Conservation (phyloP, 345 rosid genomes). For the Linum lewisii region DNA sequence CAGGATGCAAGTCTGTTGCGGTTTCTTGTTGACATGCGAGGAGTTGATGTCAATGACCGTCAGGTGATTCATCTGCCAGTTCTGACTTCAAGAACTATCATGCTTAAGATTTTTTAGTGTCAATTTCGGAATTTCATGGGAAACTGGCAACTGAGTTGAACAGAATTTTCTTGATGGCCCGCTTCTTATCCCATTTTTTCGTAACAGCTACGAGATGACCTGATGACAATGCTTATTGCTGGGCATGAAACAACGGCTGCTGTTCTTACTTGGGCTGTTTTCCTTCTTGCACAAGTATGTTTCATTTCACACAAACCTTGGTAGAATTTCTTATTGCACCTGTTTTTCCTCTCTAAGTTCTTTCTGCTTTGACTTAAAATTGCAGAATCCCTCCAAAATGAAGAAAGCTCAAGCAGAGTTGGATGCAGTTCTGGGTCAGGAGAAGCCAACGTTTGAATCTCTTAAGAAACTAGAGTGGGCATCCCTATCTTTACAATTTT, state of each 20-base stretch:
- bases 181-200: conserved; percentile 8
- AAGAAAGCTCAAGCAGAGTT: conserved; percentile 84
- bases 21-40: conserved; percentile 90
- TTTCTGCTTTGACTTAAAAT: conserved; percentile 4
- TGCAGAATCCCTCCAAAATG: conserved; percentile 68
- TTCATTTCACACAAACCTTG: conserved; percentile 7
- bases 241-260: conserved; percentile 98
- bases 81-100: background rate
- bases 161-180: background rate
- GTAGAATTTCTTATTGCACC: no score
- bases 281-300: conserved; percentile 77
- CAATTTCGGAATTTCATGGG: background rate
- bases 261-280: conserved; percentile 95
- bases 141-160: background rate
- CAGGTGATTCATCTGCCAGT: conserved; percentile 41
- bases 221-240: conserved; percentile 91
- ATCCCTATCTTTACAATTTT: conserved; percentile 7
- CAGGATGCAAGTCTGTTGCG: conserved; percentile 94
- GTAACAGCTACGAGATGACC: conserved; percentile 77
- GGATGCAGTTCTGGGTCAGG: conserved; percentile 62
- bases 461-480: conserved; percentile 72
- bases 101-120: background rate
- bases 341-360: conserved; percentile 6
- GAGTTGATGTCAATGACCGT: conserved; percentile 73
- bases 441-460: conserved; percentile 51